Evolutionary conservation across 2,329 filamentous ascomycete genomes (phyloP).

Genomic region (Fusarium setosum): DNA sequence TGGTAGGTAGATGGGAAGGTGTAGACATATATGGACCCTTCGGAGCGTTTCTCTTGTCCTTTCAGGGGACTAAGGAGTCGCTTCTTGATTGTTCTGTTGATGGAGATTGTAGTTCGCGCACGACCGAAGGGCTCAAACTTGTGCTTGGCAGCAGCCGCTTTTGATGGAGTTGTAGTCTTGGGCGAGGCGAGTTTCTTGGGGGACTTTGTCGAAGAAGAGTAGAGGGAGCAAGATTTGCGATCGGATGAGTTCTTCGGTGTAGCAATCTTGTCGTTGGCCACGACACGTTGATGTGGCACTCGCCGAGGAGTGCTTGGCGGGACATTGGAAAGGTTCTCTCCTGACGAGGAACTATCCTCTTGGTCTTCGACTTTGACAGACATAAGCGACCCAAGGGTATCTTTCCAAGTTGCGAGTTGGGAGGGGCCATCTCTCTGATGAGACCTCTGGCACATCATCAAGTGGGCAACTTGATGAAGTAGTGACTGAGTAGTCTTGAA

Average conservation of each 20-base stretch:
- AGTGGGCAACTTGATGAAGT: slow-evolving; percentile 21
- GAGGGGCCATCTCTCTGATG: neutral
- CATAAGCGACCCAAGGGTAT: slow-evolving; percentile 1
- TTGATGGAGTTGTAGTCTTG: neutral
- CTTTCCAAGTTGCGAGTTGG: slow-evolving; percentile 25
- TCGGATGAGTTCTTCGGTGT: neutral
- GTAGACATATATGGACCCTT: slow-evolving; percentile 43
- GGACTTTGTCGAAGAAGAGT: neutral
- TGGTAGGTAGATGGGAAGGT: slow-evolving; percentile 33
- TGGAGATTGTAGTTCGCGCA: slow-evolving; percentile 1
- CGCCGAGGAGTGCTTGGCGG: neutral
- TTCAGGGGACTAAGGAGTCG: slow-evolving; percentile 17
- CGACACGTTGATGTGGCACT: neutral
- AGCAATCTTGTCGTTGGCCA: neutral
- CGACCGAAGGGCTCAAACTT: slow-evolving; percentile 31
- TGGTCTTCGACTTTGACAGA: slow-evolving; percentile 21
- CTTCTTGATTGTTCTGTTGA: slow-evolving; percentile 32
- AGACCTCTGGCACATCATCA: slow-evolving; percentile 27
- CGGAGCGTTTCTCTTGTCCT: neutral
- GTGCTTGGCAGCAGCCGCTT: slow-evolving; percentile 12
- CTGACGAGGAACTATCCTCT: neutral
- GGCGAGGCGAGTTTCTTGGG: neutral
- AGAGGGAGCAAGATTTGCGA: no score
- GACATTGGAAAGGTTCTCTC: neutral
- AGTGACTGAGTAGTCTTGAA: slow-evolving; percentile 22